Evolutionary conservation across 768 basidiomycete species (phyloP).

Genomic region (Rhizopogon vesiculosus): DNA sequence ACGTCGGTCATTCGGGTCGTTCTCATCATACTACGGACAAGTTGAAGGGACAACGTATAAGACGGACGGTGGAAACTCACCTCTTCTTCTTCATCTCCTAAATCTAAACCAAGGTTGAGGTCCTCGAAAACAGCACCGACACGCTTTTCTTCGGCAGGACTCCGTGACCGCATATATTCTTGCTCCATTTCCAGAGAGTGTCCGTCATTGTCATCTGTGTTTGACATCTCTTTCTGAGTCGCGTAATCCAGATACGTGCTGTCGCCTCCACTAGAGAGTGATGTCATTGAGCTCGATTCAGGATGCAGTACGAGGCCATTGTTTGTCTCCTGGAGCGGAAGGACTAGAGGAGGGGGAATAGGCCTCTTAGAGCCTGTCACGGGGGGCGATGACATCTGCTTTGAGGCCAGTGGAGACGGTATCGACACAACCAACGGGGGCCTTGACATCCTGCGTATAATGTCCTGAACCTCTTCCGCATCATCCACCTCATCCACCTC

Average conservation of each 20-base stretch:
- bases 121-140: constrained; percentile 43
- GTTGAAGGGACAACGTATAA: constrained; percentile 11
- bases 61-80: constrained; percentile 22
- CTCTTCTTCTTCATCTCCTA: constrained; percentile 39
- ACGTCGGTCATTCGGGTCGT: constrained; percentile 70
- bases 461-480: constrained; percentile 29
- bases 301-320: constrained; percentile 29
- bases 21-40: constrained; percentile 51
- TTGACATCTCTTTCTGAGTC: constrained; percentile 19
- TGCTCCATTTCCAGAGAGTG: constrained; percentile 23
- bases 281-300: constrained; percentile 31
- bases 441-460: constrained; percentile 37
- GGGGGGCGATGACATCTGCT: constrained; percentile 32
- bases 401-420: constrained; percentile 34
- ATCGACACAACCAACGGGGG: constrained; percentile 29
- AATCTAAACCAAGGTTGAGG: constrained; percentile 38
- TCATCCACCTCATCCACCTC: constrained; percentile 28
- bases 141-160: constrained; percentile 38
- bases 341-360: constrained; percentile 54
- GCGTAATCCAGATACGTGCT: constrained; percentile 46
- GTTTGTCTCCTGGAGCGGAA: constrained; percentile 34
- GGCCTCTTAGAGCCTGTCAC: constrained; percentile 33
- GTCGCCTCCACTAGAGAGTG: constrained; percentile 21
- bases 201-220: constrained; percentile 12
- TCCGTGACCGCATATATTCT: constrained; percentile 26